These are phyloP conservation scores for Scleromitrula shiraiana DNA, from an alignment of 2,329 filamentous ascomycete genomes.

Conservation along the genomic window DNA sequence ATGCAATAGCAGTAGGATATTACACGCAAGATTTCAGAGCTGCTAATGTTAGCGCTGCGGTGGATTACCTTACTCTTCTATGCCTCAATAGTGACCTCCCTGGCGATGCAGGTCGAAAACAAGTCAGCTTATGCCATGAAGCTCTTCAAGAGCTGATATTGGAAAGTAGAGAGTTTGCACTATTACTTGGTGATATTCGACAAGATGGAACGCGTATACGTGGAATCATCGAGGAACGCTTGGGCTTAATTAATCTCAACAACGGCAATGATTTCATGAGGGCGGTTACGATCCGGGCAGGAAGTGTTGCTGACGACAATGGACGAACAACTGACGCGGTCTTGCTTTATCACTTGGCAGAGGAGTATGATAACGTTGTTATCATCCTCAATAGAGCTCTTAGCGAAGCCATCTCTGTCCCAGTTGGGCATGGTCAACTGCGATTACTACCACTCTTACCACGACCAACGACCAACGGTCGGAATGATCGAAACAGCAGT, in stretches of 20 bases:
- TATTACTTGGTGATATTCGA: constrained; percentile 83
- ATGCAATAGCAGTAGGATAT: constrained; percentile 85
- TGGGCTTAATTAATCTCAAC: constrained; percentile 69
- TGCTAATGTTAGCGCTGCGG: constrained; percentile 78
- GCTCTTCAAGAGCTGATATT: constrained; percentile 88
- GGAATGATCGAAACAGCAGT: constrained; percentile 30
- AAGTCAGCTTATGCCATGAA: constrained; percentile 80
- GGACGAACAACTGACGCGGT: constrained; percentile 91
- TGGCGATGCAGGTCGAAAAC: constrained; percentile 65
- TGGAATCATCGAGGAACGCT: constrained; percentile 80
- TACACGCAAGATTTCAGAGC: constrained; percentile 96
- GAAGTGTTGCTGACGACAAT: constrained; percentile 87
- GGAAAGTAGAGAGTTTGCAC: constrained; percentile 94
- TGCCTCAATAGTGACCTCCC: constrained; percentile 82
- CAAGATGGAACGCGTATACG: constrained; percentile 75
- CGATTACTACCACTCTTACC: constrained; percentile 51
- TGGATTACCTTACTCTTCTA: constrained; percentile 87
- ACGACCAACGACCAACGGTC: constrained; percentile 13
- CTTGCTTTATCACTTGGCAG: constrained; percentile 85
- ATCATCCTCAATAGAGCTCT: constrained; percentile 81
- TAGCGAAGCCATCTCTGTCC: constrained; percentile 79
- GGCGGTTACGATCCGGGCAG: constrained; percentile 88
- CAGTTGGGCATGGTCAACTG: constrained; percentile 74
- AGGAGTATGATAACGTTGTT: constrained; percentile 93
- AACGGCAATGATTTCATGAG: constrained; percentile 80